A percentile compares a stretch with the other conserved stretches of the same genome.
phyloP scores from a whole-genome alignment of 2,329 filamentous ascomycete genomes.

The Verticillium zaregamsianum region DNA sequence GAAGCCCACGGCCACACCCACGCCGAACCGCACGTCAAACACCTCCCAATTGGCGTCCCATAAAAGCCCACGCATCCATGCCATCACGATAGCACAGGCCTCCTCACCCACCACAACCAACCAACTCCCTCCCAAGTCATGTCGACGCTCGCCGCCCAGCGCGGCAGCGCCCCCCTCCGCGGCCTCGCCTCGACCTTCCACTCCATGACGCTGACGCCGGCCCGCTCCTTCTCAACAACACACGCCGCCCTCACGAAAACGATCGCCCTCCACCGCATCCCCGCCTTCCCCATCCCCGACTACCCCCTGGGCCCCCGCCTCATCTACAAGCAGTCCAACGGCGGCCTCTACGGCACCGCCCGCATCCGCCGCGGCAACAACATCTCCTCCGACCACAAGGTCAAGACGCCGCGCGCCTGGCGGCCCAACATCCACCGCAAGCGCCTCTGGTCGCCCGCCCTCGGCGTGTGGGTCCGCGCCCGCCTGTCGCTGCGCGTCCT shows the following conservation, averaged over 20 bases:
- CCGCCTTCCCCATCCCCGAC: constrained; percentile 48
- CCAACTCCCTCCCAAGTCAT: not conserved
- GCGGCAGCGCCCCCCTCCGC: constrained; percentile 1
- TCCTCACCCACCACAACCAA: not conserved
- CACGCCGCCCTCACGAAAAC: constrained; percentile 30
- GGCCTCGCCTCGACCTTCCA: constrained; percentile 5
- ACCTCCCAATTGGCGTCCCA: not conserved
- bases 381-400: constrained; percentile 62
- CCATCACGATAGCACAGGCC: not conserved
- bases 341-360: constrained; percentile 65
- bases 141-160: constrained; percentile 2
- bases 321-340: constrained; percentile 77
- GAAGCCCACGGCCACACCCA: not conserved
- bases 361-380: constrained; percentile 78
- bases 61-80: not conserved
- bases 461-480: constrained; percentile 61
- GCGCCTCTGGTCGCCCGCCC: constrained; percentile 59
- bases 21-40: not conserved
- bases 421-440: constrained; percentile 69
- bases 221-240: constrained; percentile 31
- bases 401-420: constrained; percentile 71
- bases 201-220: not conserved
- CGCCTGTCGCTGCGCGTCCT: constrained; percentile 67
- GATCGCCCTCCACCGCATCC: constrained; percentile 39
- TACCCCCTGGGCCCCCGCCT: constrained; percentile 71